These are phyloP conservation scores for Westerdykella ornata DNA, from an alignment of 2,329 filamentous ascomycete genomes.

Conservation along the genomic window DNA sequence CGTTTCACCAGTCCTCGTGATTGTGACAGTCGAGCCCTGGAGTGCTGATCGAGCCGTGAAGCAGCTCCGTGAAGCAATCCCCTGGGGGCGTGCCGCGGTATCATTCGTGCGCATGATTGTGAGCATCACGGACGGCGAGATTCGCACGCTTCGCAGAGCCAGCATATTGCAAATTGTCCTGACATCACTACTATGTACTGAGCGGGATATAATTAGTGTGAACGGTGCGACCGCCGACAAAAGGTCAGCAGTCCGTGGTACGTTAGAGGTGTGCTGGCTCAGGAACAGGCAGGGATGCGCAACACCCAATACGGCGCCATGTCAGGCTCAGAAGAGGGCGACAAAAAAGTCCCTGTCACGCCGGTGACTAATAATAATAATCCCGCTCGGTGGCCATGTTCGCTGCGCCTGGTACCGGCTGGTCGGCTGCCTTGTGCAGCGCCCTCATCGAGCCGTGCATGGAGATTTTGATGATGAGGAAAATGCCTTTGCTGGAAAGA, in stretches of 20 bases:
- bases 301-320: constrained; percentile 11
- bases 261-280: constrained; percentile 8
- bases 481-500: too few species aligned
- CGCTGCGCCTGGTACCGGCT: background rate
- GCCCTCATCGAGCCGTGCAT: constrained; percentile 23
- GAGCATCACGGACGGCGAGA: background rate
- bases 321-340: constrained; percentile 19
- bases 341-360: constrained; percentile 17
- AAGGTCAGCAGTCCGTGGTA: background rate
- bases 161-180: background rate
- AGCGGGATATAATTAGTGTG: background rate
- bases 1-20: constrained; percentile 39
- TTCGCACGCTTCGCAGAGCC: too few species aligned
- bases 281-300: constrained; percentile 28
- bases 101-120: background rate
- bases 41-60: constrained; percentile 30
- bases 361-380: constrained; percentile 1
- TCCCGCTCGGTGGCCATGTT: constrained; percentile 19
- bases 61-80: constrained; percentile 18
- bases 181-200: background rate
- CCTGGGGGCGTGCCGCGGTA: constrained; percentile 9
- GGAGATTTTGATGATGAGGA: constrained; percentile 13
- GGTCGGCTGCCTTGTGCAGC: constrained; percentile 20
- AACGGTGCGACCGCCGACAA: background rate
- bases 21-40: constrained; percentile 25